These are phyloP conservation scores for Cicer yamashitae DNA, from an alignment of 306 rosid species.

Conservation along the genomic window DNA sequence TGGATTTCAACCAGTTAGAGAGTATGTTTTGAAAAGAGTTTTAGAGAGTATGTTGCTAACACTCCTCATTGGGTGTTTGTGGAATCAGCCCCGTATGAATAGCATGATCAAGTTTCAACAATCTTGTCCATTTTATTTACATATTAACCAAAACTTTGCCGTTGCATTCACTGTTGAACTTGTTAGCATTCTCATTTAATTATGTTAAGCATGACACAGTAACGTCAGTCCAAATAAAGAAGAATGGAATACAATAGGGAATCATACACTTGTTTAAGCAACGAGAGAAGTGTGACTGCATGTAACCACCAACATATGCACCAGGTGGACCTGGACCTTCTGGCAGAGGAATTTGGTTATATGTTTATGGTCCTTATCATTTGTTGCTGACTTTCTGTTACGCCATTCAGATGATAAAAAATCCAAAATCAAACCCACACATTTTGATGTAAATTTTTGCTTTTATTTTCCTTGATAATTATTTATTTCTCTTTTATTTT, in stretches of 20 bases:
- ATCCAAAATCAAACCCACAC: not conserved
- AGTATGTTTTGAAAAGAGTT: no score
- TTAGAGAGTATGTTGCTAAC: no score
- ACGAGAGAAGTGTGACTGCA: slow-evolving; percentile 27
- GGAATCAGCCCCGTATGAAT: slow-evolving; percentile 34
- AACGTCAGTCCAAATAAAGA: not conserved
- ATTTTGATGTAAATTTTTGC: slow-evolving; percentile 34
- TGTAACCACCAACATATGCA: slow-evolving; percentile 14
- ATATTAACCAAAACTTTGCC: not conserved
- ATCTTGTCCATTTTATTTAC: slow-evolving; percentile 2
- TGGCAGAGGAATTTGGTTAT: slow-evolving; percentile 5
- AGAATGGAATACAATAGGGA: slow-evolving; percentile 18
- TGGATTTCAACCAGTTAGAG: no score
- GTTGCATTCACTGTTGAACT: slow-evolving; percentile 8
- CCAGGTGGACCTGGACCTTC: slow-evolving; percentile 3
- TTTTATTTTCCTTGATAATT: slow-evolving; percentile 13
- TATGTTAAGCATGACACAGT: slow-evolving; percentile 6
- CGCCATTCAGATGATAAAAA: slow-evolving; percentile 27
- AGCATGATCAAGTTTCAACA: slow-evolving; percentile 16
- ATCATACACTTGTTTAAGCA: slow-evolving; percentile 1
- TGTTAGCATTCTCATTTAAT: slow-evolving; percentile 16
- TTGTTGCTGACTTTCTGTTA: slow-evolving; percentile 12
- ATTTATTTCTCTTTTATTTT: slow-evolving; percentile 28
- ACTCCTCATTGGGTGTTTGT: not conserved
- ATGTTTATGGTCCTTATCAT: slow-evolving; percentile 15